These are phyloP conservation scores for Ophiosphaerella korrae DNA, from an alignment of 2,329 filamentous ascomycete genomes.

Conservation along the genomic window DNA sequence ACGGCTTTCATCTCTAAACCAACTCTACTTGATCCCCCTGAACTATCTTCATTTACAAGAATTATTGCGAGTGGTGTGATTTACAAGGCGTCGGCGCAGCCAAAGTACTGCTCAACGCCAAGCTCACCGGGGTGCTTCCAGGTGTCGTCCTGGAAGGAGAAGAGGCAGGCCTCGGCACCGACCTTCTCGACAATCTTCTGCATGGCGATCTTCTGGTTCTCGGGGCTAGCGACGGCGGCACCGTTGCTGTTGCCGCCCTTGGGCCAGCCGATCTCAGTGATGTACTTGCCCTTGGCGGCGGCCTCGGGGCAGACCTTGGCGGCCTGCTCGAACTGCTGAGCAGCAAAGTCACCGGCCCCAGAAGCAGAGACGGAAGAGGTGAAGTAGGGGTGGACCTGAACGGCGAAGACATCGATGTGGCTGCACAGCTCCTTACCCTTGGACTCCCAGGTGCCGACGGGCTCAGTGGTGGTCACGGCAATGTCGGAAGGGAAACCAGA, in stretches of 20 bases:
- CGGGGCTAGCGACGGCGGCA: constrained; percentile 67
- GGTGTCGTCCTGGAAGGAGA: constrained; percentile 76
- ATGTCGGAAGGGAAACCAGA: constrained; percentile 72
- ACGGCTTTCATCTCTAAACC: not conserved
- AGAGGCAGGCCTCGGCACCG: constrained; percentile 76
- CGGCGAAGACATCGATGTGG: constrained; percentile 77
- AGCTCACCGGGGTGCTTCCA: constrained; percentile 79
- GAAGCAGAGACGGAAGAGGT: constrained; percentile 69
- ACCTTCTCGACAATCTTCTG: constrained; percentile 68
- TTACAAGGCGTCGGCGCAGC: constrained; percentile 60
- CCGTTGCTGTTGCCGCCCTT: constrained; percentile 72
- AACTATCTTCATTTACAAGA: not conserved
- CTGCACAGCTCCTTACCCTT: constrained; percentile 68
- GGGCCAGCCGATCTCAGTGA: constrained; percentile 93
- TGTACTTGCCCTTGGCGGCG: constrained; percentile 68
- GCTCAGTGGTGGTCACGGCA: constrained; percentile 79
- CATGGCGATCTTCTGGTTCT: constrained; percentile 75
- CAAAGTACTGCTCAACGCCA: constrained; percentile 81
- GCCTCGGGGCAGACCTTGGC: constrained; percentile 68
- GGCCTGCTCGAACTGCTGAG: constrained; percentile 73
- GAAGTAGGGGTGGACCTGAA: constrained; percentile 96
- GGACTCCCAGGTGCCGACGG: constrained; percentile 75
- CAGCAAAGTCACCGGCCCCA: constrained; percentile 77
- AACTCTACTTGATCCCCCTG: not conserved
- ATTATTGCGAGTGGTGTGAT: not conserved